Evolutionary conservation across 768 basidiomycete genomes (phyloP), one percentile per base, ranked within the genome.

Genomic region (Mycena metata): DNA sequence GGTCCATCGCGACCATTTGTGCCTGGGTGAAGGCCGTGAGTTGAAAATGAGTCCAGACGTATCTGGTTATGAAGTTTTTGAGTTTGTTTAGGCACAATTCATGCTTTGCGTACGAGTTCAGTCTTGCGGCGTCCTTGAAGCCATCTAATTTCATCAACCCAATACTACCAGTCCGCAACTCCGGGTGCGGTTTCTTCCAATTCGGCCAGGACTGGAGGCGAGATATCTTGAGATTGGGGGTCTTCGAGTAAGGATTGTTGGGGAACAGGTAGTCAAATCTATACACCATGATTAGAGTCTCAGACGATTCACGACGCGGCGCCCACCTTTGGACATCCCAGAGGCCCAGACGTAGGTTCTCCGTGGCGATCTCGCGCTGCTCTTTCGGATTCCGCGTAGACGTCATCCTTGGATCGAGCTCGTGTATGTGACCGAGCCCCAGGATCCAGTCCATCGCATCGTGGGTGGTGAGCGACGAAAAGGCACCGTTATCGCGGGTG

Each of bases 211-310:
- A 46, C 33, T 63, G 45, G 56, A 69, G 50, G 26, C 62, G 39
- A 10, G 67, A 35, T 41, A 71, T 45, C 21, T 72, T 68, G 41
- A 69, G 52, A 16, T 65, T 72, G 13, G 69, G 70, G 11, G 57
- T 58, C 47, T 66, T 41, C 16, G 65, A 63, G 30, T 67, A 69
- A 7, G 17, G 11, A 8, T 59, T 67, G 21, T 60, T 54, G 23
- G 66, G 71, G 41, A 72, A 72, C 7, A 72, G 56, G 62, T 74
- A 68, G 33, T 74, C 73, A n/a, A 74, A 59, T 54, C 67, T 69
- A 42, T 12, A 10, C 13, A 24, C 9, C 9, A 36, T 1, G 15
- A 33, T 43, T 17, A 21, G 33, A 35, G 15, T 16, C 26, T 30
- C 13, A 6, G 12, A 11, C 17, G 9, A 26, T 10, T 55, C 36